phyloP scores from a whole-genome alignment of 768 basidiomycete species.

The Fomitopsis serialis region DNA sequence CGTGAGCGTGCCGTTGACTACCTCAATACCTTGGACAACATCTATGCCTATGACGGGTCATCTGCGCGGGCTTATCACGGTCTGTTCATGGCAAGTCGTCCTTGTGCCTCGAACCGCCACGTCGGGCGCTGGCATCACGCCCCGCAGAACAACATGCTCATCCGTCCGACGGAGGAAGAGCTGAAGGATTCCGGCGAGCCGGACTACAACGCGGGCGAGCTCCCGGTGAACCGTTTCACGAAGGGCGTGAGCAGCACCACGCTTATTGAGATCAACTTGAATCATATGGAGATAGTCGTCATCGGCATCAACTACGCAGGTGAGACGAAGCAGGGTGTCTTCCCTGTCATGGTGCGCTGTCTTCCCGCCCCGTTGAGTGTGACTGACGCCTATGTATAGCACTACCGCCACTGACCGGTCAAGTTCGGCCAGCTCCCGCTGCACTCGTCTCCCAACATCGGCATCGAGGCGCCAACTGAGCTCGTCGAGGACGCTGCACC shows the following conservation, averaged over 20 bases:
- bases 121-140: not conserved
- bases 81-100: slow-evolving; percentile 82
- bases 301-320: slow-evolving; percentile 97
- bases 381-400: slow-evolving; percentile 36
- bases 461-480: too few species aligned
- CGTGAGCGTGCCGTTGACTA: slow-evolving; percentile 99
- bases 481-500: too few species aligned
- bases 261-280: slow-evolving; percentile 99
- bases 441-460: slow-evolving; percentile 97
- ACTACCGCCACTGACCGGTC: slow-evolving; percentile 97
- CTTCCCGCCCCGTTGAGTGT: not conserved
- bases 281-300: slow-evolving; percentile 99
- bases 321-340: slow-evolving; percentile 99
- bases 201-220: slow-evolving; percentile 99
- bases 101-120: slow-evolving; percentile 1
- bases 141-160: slow-evolving; percentile 94
- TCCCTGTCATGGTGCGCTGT: slow-evolving; percentile 83
- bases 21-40: slow-evolving; percentile 95
- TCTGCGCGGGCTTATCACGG: slow-evolving; percentile 99
- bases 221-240: slow-evolving; percentile 99
- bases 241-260: slow-evolving; percentile 99
- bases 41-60: slow-evolving; percentile 97
- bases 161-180: slow-evolving; percentile 94
- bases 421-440: slow-evolving; percentile 97
- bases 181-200: slow-evolving; percentile 93